Conservation (phyloP, 768 basidiomycete genomes). For the Galerina marginata region DNA sequence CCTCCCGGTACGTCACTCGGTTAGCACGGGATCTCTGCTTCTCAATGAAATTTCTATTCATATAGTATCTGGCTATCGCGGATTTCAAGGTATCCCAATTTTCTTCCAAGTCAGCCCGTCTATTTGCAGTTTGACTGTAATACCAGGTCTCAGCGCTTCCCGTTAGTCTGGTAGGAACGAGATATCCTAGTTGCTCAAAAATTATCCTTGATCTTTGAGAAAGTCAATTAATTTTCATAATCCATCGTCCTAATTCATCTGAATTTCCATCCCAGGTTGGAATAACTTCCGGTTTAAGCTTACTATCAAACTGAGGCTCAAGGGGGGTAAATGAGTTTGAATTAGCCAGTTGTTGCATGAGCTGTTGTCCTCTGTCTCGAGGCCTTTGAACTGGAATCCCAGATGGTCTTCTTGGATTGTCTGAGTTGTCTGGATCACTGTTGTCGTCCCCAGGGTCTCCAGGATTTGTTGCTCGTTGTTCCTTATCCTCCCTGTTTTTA, state of each 20-base stretch:
- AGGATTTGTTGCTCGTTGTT: too few species aligned
- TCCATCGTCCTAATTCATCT: conserved; percentile 32
- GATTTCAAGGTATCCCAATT: conserved; percentile 34
- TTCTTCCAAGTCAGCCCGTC: conserved; percentile 16
- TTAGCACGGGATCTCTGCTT: conserved; percentile 31
- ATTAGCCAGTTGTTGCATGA: too few species aligned
- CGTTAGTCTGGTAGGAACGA: conserved; percentile 33
- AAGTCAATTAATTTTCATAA: conserved; percentile 32
- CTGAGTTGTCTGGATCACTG: too few species aligned
- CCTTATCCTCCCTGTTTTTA: too few species aligned
- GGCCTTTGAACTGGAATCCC: too few species aligned
- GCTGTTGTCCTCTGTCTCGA: too few species aligned
- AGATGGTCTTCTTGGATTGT: too few species aligned
- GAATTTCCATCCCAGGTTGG: conserved; percentile 39
- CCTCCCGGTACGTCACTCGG: conserved; percentile 32
- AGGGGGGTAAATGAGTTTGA: not conserved
- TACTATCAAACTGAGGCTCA: conserved; percentile 35
- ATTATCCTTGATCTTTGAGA: conserved; percentile 22
- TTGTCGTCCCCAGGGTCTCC: too few species aligned
- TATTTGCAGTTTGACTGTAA: conserved; percentile 23
- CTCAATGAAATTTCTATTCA: conserved; percentile 37
- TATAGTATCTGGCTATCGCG: conserved; percentile 33
- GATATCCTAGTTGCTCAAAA: conserved; percentile 31
- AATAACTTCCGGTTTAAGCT: conserved; percentile 33
- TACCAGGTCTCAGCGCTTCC: conserved; percentile 36